phyloP scores from a whole-genome alignment of 306 rosid genomes.

The Prunus mira region DNA sequence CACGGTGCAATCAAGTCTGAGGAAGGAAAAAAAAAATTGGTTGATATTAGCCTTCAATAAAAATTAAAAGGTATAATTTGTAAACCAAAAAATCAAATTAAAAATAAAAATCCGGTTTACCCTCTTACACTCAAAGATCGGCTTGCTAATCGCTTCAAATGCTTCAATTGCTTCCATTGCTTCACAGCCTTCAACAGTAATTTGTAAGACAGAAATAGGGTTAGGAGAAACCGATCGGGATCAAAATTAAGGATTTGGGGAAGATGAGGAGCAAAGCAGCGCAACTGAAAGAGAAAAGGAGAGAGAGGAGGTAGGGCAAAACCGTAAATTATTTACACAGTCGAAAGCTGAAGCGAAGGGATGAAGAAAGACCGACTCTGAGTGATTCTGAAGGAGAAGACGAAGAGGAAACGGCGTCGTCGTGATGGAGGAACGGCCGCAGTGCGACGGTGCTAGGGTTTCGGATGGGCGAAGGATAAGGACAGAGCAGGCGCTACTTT shows the following conservation, averaged over 20 bases:
- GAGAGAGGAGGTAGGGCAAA: background rate
- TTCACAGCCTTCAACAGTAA: background rate
- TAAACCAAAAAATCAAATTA: background rate
- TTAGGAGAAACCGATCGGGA: background rate
- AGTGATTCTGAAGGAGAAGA: background rate
- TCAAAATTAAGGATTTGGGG: background rate
- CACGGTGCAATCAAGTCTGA: background rate
- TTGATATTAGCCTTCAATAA: background rate
- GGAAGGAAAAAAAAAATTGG: background rate
- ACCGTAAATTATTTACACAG: background rate
- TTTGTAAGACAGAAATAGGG: background rate
- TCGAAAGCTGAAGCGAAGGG: background rate
- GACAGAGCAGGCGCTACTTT: background rate
- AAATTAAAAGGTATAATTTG: background rate
- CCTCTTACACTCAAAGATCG: background rate
- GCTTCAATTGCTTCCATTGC: background rate
- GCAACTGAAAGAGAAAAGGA: background rate
- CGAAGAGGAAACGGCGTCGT: background rate
- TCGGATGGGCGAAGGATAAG: background rate
- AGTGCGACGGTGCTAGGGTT: slow-evolving; percentile 4
- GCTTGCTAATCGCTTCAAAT: background rate
- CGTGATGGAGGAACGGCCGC: background rate
- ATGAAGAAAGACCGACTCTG: background rate
- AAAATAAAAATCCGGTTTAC: background rate
- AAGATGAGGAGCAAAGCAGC: background rate